Conservation (phyloP, 1,284 basidiomycete species). For the Trametes versicolor region DNA sequence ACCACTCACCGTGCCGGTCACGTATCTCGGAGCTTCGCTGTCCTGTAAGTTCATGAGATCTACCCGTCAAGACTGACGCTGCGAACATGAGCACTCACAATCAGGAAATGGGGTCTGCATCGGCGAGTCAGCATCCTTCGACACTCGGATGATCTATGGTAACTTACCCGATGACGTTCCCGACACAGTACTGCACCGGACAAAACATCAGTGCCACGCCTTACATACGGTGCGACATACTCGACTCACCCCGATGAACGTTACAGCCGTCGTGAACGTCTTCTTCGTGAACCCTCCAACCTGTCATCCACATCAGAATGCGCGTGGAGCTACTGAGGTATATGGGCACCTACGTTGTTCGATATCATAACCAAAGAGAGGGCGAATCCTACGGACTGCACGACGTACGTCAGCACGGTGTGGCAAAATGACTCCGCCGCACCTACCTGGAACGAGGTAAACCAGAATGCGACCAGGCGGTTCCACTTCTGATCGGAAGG, state of each 20-base stretch:
- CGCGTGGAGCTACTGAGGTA: no score
- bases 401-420: background rate
- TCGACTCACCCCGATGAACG: conserved; percentile 35
- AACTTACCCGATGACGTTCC: conserved; percentile 32
- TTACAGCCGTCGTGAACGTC: conserved; percentile 41
- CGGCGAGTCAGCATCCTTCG: background rate
- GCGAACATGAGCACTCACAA: conserved; percentile 18
- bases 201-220: background rate
- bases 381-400: conserved; percentile 8
- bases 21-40: conserved; percentile 29
- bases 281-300: conserved; percentile 46
- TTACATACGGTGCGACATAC: no score
- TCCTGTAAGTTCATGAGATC: conserved; percentile 5
- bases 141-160: no score
- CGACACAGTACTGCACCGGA: conserved; percentile 32
- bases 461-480: conserved; percentile 47
- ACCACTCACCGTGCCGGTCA: conserved; percentile 23
- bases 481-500: conserved; percentile 46
- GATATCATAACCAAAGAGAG: conserved; percentile 44
- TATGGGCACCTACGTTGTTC: conserved; percentile 36
- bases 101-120: conserved; percentile 33
- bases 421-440: background rate
- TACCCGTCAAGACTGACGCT: background rate
- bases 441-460: conserved; percentile 41
- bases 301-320: conserved; percentile 22